Evolutionary conservation across 2,329 filamentous ascomycete species (phyloP).

Genomic region (Penicillium aurantiogriseum): DNA sequence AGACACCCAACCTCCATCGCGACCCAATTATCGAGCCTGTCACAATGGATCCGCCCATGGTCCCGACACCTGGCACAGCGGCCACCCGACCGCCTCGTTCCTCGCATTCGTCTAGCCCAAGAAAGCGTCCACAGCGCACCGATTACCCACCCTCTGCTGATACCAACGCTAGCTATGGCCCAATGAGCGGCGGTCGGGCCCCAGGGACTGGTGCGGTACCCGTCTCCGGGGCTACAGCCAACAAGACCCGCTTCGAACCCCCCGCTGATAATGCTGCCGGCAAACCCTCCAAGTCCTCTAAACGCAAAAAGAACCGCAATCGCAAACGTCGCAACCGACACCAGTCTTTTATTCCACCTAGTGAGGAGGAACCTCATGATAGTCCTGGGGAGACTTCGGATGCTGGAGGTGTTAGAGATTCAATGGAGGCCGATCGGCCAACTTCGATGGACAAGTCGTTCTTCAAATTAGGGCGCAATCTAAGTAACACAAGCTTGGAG

Average conservation of each 20-base stretch:
- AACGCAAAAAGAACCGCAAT: slow-evolving; percentile 66
- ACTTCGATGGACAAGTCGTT: slow-evolving; percentile 43
- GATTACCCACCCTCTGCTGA: slow-evolving; percentile 22
- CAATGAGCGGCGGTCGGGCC: slow-evolving; percentile 19
- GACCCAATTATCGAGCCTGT: neutral
- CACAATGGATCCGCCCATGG: slow-evolving; percentile 16
- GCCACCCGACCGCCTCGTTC: slow-evolving; percentile 8
- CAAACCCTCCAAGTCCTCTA: slow-evolving; percentile 27
- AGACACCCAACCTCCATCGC: neutral
- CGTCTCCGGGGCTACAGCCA: slow-evolving; percentile 14
- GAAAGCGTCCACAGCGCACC: slow-evolving; percentile 14
- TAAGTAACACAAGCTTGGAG: slow-evolving; percentile 83
- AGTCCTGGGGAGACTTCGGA: slow-evolving; percentile 52
- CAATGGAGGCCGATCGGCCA: slow-evolving; percentile 29
- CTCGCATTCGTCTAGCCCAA: slow-evolving; percentile 16
- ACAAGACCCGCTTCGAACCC: slow-evolving; percentile 22
- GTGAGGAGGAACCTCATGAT: slow-evolving; percentile 55
- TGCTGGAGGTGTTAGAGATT: slow-evolving; percentile 36
- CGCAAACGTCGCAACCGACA: slow-evolving; percentile 77
- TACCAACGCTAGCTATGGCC: slow-evolving; percentile 19
- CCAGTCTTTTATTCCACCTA: slow-evolving; percentile 69
- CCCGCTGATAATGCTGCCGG: slow-evolving; percentile 22
- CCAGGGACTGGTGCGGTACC: slow-evolving; percentile 13
- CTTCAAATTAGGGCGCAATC: slow-evolving; percentile 57
- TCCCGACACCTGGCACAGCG: slow-evolving; percentile 10